Base-by-base conservation (phyloP, 352 stramenopile genomes). In the Sclerospora graminicola region DNA sequence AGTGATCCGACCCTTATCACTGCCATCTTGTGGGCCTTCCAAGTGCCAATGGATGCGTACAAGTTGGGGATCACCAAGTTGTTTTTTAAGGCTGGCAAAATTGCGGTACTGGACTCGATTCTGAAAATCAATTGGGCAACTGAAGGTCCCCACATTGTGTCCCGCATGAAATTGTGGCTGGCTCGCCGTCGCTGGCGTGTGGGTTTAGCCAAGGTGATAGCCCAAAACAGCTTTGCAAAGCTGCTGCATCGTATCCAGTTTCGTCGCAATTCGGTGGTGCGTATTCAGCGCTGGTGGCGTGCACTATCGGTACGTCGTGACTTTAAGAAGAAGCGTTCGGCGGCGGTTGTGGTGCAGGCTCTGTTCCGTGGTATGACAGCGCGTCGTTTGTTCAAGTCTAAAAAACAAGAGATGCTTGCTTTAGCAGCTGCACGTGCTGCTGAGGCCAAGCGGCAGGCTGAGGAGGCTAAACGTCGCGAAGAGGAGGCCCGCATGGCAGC, bases 51-150 rank as follows among this genome's bases (percentile, higher is more conserved):
- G 9, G 78, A 92, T 47, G 77, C 76, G 9, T 96, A 95, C 63
- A 79, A 79, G 24, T 63, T 96, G 13, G 85, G 85, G 54, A 74
- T 77, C 21, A 95, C 85, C 8, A 88, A 89, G 48, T 63, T 95
- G 8, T 96, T 96, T 57, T 95, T 96, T 61, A 92, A 90, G 63
- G 86, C 84, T 3, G 85, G 85, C 39, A 89, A 94, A 53, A 95
- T 96, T 30, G 75, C 84, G 29, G 63, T 87, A 8, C 53, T 96
- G n/a, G 79, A 95, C 51, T 80, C 82, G 21, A 69, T 95, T 10
- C 53, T 95, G 24, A 88, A 88, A 52, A 72, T 90, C n/a, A 73
- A 90, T 43, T 88, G 85, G 81, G 81, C 80, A 37, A 84, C 83
- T 45, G 84, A 89, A 69, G 80, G 80, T 10, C 73, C 75, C 21